Evolutionary conservation across 2,329 filamentous ascomycete species (phyloP), one percentile per base, ranked within the genome.

Genomic region (Pestalotiopsis fici): DNA sequence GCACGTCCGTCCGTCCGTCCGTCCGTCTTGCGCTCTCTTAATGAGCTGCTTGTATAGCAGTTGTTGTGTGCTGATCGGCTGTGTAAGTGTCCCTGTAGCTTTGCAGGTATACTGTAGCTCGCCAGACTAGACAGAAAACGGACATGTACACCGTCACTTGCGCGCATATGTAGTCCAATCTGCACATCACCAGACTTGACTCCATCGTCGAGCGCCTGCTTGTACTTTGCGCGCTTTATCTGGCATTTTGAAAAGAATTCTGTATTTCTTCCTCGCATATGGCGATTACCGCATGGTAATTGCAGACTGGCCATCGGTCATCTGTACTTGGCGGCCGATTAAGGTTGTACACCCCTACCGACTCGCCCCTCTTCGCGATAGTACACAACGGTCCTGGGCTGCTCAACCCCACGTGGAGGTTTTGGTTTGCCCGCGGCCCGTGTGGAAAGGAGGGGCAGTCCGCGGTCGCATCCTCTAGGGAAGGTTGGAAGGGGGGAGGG

Each of bases 61-160:
- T 21, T 35, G 7, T 50, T 21, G n/a, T 50, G 43, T 18, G 55
- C 55, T 57, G 55, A 15, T 15, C n/a, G 27, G 55, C 13, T 57
- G 23, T 28, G 43, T 50, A 21, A 50, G n/a, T 9, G 43, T 21
- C 43, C 18, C 18, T 3, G 43, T 50, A 50, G 43, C 43, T 50
- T 21, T 21, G 21, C 18, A n/a, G 43, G 43, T 23, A 50, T 50
- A 23, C 43, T 21, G n/a, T 7, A 50, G 43, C 43, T 21, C 43
- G 43, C 43, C 43, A 50, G 43, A 25, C 59, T 62, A 62, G 59
- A 47, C 59, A 47, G 59, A 62, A 62, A 28, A 47, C 43, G 39
- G 59, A 35, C 39, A 62, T 62, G 37, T 31, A 15, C 35, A 28
- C 59, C 59, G 59, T 47, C 35, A n/a, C 35, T n/a, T 50, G 9